Evolutionary conservation across 176 grass and related monocot genomes (phyloP).

Genomic region (Cenchrus americanus): DNA sequence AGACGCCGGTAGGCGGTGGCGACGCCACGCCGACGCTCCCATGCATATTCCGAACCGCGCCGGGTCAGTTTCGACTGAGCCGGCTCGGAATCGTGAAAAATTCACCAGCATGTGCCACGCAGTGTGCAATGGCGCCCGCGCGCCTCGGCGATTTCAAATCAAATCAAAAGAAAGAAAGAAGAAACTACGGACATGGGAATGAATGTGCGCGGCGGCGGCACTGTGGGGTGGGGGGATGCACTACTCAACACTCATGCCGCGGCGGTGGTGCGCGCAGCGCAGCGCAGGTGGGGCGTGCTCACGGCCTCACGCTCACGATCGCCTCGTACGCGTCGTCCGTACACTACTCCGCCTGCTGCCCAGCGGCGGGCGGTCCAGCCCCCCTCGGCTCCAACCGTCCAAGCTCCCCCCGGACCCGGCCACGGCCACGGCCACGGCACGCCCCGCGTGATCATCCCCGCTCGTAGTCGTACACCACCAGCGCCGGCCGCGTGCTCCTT

Average conservation of each 20-base stretch:
- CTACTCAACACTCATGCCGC: not conserved
- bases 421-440: no score
- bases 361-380: no score
- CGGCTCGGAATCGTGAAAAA: not conserved
- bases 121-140: no score
- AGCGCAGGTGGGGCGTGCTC: no score
- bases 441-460: not conserved
- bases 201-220: not conserved
- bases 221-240: not conserved
- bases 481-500: no score
- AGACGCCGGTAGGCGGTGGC: no score
- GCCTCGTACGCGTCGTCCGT: not conserved
- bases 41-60: no score
- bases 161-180: no score
- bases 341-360: no score
- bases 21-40: no score
- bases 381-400: not conserved
- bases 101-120: no score
- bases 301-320: no score
- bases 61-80: conserved; percentile 1
- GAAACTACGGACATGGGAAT: not conserved
- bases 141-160: not conserved
- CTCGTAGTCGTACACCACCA: not conserved
- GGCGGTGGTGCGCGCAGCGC: not conserved
- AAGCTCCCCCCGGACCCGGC: not conserved